phyloP scores from a whole-genome alignment of 1,284 basidiomycete species.

The Cryptococcus maquisensis region DNA sequence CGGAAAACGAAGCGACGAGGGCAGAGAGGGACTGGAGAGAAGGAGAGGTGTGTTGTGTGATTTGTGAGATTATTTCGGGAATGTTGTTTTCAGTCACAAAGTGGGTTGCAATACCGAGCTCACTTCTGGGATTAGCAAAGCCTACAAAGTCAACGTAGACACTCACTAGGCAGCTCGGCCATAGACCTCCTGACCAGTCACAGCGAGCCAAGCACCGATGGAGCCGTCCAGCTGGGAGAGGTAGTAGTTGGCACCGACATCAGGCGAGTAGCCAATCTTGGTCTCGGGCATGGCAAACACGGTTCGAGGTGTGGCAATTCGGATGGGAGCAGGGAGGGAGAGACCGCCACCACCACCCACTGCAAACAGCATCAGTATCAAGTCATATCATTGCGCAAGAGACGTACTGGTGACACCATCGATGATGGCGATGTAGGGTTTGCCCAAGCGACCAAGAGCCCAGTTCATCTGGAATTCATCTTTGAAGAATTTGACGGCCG shows the following conservation, averaged over 20 bases:
- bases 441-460: slow-evolving; percentile 69
- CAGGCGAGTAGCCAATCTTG: slow-evolving; percentile 63
- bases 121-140: slow-evolving; percentile 51
- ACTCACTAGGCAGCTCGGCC: slow-evolving; percentile 75
- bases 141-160: neutral
- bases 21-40: slow-evolving; percentile 51
- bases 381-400: neutral
- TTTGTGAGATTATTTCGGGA: slow-evolving; percentile 56
- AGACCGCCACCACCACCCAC: slow-evolving; percentile 97
- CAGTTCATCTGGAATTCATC: slow-evolving; percentile 92
- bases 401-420: slow-evolving; percentile 84
- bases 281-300: slow-evolving; percentile 96
- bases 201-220: slow-evolving; percentile 86
- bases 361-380: slow-evolving; percentile 36
- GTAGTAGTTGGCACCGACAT: slow-evolving; percentile 85
- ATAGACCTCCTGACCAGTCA: slow-evolving; percentile 70
- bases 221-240: slow-evolving; percentile 85
- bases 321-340: slow-evolving; percentile 78
- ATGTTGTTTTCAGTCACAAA: slow-evolving; percentile 73
- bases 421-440: slow-evolving; percentile 85
- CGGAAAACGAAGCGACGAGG: slow-evolving; percentile 51
- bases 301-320: slow-evolving; percentile 91
- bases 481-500: slow-evolving; percentile 68
- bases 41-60: slow-evolving; percentile 41
- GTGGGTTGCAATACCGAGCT: slow-evolving; percentile 87